Evolutionary conservation across 257 asterid genomes (phyloP), one percentile per base, ranked within the genome.

Genomic region (Anisodus acutangulus): DNA sequence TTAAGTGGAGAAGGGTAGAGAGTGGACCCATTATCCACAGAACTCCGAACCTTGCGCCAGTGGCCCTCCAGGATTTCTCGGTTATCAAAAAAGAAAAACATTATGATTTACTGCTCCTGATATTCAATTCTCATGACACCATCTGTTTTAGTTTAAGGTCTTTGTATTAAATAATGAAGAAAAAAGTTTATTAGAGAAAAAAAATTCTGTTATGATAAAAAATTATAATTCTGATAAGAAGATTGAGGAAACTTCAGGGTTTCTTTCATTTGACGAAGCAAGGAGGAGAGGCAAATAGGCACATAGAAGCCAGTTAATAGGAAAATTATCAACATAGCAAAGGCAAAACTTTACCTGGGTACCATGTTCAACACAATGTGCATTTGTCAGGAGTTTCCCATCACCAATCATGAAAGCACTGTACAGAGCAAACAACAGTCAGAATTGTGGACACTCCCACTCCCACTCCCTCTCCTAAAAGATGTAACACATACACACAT

Each of bases 331-430:
- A 26, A 13, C 45, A 78, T 26, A 78, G 82, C 47, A 31, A 78
- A 78, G 82, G 82, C 2, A 2, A 78, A 37, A 26, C 9, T 2
- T 55, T 82, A 90, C 99, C 96, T 96, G 98, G 37, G 99, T 93
- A 84, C 90, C 89, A 89, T 96, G 92, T 86, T 94, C 98, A 45
- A 96, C 98, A 83, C 99, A 96, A 84, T 96, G 99, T 70, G 99
- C 99, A 92, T 96, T 96, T 82, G 99, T 96, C 92, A 96, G 88
- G 86, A 96, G 94, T 90, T 92, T 96, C 84, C 97, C 93, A 74
- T 92, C 93, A 70, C 98, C 98, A 68, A 96, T 94, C 97, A 96
- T 92, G 91, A 96, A 96, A 85, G 99, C 98, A 87, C 99, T 96
- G 95, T 63, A 85, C 43, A 68, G 57, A 81, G 12, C 53, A 88